Conservation (phyloP, 176 grass and related monocot genomes). For the Themeda triandra region DNA sequence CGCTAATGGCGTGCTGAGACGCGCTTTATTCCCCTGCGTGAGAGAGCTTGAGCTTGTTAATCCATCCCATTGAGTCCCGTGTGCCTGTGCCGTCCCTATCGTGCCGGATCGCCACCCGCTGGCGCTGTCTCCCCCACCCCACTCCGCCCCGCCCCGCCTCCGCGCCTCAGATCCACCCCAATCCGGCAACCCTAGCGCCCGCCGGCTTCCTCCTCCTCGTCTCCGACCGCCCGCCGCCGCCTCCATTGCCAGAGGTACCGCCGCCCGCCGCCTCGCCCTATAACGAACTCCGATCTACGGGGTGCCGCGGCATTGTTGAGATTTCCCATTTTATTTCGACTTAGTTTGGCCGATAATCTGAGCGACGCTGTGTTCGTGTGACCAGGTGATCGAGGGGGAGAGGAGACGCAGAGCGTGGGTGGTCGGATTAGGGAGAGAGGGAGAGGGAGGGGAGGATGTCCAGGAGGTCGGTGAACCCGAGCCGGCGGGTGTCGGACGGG, state of each 20-base stretch:
- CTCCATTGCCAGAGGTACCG: slow-evolving; percentile 25
- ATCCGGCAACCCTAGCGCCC: slow-evolving; percentile 33
- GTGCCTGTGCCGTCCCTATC: slow-evolving; percentile 25
- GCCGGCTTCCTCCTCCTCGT: slow-evolving; percentile 1
- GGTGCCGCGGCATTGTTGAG: not conserved
- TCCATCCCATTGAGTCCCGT: not conserved
- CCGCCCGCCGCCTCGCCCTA: not conserved
- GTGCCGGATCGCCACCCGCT: slow-evolving; percentile 52
- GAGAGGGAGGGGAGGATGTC: slow-evolving; percentile 48
- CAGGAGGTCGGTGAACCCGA: slow-evolving; percentile 76
- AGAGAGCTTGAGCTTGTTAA: not conserved
- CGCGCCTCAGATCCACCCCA: slow-evolving; percentile 29
- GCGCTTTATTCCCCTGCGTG: not conserved
- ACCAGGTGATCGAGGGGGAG: slow-evolving; percentile 17
- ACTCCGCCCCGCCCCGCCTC: not conserved
- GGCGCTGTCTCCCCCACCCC: slow-evolving; percentile 1
- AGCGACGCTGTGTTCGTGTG: not conserved
- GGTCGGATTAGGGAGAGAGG: not conserved
- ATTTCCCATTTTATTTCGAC: not conserved
- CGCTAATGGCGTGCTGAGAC: slow-evolving; percentile 14
- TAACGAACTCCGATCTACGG: not conserved
- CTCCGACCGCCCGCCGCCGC: not conserved
- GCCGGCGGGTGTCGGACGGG: slow-evolving; percentile 58
- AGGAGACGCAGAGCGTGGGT: not conserved
- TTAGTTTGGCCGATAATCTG: not conserved